A percentile compares a stretch with the other conserved stretches of the same genome.
These are phyloP conservation scores for Aspergillus fijiensis DNA, from an alignment of 2,329 filamentous ascomycete species.

Conservation along the genomic window DNA sequence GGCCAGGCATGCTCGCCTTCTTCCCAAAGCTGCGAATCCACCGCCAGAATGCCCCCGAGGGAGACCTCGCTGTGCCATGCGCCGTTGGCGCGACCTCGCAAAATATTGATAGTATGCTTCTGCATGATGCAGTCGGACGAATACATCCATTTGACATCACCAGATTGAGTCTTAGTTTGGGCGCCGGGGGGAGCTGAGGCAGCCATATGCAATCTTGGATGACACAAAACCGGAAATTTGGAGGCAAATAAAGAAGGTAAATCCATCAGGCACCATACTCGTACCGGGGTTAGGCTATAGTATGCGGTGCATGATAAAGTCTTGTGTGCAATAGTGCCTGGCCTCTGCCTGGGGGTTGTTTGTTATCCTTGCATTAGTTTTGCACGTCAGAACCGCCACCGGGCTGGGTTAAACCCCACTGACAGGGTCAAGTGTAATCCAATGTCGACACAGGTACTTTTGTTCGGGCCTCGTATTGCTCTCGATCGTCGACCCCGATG, in stretches of 20 bases:
- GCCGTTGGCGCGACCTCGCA: neutral
- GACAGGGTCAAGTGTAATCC: slow-evolving; percentile 10
- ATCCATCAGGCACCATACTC: slow-evolving; percentile 5
- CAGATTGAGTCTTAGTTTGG: neutral
- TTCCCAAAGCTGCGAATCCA: neutral
- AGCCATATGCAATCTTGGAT: neutral
- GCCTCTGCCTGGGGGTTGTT: slow-evolving; percentile 20
- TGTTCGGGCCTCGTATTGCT: slow-evolving; percentile 3
- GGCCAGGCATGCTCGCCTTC: neutral
- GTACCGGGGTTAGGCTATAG: slow-evolving; percentile 10
- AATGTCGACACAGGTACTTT: slow-evolving; percentile 20
- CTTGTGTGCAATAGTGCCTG: slow-evolving; percentile 12
- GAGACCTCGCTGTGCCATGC: neutral
- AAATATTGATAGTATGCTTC: neutral
- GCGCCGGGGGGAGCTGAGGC: neutral
- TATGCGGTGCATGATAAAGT: slow-evolving; percentile 9
- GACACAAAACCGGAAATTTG: neutral
- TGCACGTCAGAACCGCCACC: slow-evolving; percentile 22
- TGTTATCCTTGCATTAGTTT: slow-evolving; percentile 27
- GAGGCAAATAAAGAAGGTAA: neutral
- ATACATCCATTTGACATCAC: neutral
- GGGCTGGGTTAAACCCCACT: slow-evolving; percentile 11
- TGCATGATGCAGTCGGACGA: neutral
- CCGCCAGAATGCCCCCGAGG: neutral
- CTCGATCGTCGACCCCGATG: slow-evolving; percentile 8